Base-by-base conservation (phyloP, 345 rosid species). In the Ricinus communis region DNA sequence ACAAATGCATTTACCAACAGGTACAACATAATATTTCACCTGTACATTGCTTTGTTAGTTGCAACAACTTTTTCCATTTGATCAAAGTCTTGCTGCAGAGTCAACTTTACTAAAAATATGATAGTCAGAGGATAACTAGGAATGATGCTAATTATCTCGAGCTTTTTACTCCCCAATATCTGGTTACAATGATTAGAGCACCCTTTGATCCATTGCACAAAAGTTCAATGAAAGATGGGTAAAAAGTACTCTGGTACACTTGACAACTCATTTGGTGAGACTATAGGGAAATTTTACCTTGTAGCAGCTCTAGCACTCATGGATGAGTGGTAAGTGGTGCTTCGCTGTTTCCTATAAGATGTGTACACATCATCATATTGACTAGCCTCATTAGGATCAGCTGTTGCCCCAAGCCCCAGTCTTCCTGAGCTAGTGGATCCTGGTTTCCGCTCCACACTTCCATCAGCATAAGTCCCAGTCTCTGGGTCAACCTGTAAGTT, bases 301-400 rank as follows among this genome's bases (percentile, higher is more conserved):
- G 88, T 70, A 60, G 87, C 81, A 31, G 97, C 85, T 81, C 93
- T 88, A n/a, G 86, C 95, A 83, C 97, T 93, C 98, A 93, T 88
- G 71, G 97, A 88, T 51, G 96, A 74, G 76, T 96, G 99, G 79
- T 91, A 96, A 62, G 55, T 85, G 50, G 92, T 92, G 83, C 98
- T 92, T 80, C 97, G 81, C 77, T 92, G 96, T 81, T 95, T 95
- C 83, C 98, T 81, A 70, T 95, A 95, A 59, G 97, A 95, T 27
- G 96, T 79, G 79, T 95, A 92, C 66, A 95, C 98, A 74, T 92
- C 98, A 50, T 95, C 98, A 33, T 95, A 95, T 72, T 92, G 98
- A 77, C 90, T 89, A 50, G 83, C 86, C 79, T 90, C 99, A 43
- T 87, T 93, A 19, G 97, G 98, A 81, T 96, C 84, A 66, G 92